A percentile compares a stretch with the other conserved stretches of the same genome.
phyloP scores from a whole-genome alignment of 2,329 filamentous ascomycete species.

The Ceratocystis alfenasii region DNA sequence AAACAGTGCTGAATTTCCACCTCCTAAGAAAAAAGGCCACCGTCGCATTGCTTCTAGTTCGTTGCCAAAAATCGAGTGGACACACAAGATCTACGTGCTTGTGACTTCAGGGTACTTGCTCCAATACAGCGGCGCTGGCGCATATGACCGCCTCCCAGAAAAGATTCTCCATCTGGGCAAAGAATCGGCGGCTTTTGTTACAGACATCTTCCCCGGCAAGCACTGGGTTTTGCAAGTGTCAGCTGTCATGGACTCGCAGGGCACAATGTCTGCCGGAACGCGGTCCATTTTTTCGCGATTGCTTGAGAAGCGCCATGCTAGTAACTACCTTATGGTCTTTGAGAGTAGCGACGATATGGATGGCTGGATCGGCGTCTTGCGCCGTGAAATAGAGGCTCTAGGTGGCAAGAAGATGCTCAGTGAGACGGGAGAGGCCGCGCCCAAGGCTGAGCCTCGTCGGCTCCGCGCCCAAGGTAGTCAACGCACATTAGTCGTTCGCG shows the following conservation, averaged over 20 bases:
- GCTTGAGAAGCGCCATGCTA: constrained; percentile 43
- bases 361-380: constrained; percentile 56
- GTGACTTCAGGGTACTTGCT: constrained; percentile 59
- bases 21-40: constrained; percentile 35
- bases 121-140: constrained; percentile 60
- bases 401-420: constrained; percentile 54
- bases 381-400: constrained; percentile 56
- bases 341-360: constrained; percentile 65
- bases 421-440: constrained; percentile 45
- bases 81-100: constrained; percentile 60
- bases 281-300: constrained; percentile 52
- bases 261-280: constrained; percentile 32
- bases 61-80: constrained; percentile 48
- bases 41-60: constrained; percentile 34
- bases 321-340: constrained; percentile 60
- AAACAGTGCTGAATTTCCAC: neutral
- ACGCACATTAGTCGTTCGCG: constrained; percentile 37
- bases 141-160: constrained; percentile 60
- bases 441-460: constrained; percentile 29
- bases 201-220: constrained; percentile 64
- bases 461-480: constrained; percentile 35
- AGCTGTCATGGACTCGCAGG: constrained; percentile 50
- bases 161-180: constrained; percentile 60
- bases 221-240: constrained; percentile 72
- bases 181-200: constrained; percentile 67